Percentiles rank a stretch among this genome's conserved stretches.
Conservation (phyloP, 345 rosid species). For the Acer yangbiense region DNA sequence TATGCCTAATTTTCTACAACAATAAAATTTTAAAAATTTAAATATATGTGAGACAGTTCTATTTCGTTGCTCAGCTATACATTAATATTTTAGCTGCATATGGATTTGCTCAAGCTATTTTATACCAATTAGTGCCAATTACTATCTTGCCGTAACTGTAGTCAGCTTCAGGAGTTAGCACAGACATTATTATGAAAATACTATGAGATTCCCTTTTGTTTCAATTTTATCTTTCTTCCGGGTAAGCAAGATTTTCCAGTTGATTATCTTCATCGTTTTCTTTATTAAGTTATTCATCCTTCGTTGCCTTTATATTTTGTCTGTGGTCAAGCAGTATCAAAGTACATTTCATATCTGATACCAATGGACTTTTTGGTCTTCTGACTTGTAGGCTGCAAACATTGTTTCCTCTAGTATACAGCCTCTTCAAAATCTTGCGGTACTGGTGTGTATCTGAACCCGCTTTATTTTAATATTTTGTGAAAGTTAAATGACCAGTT, state of each 20-base stretch:
- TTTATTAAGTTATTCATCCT: background rate
- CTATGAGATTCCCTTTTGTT: too few relatives aligned
- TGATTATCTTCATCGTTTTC: background rate
- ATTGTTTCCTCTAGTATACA: constrained; percentile 81
- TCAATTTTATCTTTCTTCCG: too few relatives aligned
- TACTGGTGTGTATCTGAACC: constrained; percentile 45
- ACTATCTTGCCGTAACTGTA: background rate
- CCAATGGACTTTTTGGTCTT: background rate
- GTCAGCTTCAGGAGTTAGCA: background rate
- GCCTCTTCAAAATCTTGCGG: constrained; percentile 69
- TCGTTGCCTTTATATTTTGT: background rate
- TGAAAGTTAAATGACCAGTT: background rate
- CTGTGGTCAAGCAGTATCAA: background rate
- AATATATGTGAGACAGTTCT: background rate
- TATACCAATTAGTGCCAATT: background rate
- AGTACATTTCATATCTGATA: background rate
- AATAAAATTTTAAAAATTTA: too few relatives aligned
- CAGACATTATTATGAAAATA: too few relatives aligned
- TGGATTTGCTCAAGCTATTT: background rate
- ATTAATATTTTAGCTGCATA: background rate
- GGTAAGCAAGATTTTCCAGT: too few relatives aligned
- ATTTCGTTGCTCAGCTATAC: background rate
- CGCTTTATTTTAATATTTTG: constrained; percentile 8
- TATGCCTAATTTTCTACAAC: too few relatives aligned
- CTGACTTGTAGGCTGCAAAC: constrained; percentile 57